Percentiles rank a stretch among this genome's conserved stretches.
phyloP scores from a whole-genome alignment of 164 flowering plant species.

The Cinnamomum micranthum region DNA sequence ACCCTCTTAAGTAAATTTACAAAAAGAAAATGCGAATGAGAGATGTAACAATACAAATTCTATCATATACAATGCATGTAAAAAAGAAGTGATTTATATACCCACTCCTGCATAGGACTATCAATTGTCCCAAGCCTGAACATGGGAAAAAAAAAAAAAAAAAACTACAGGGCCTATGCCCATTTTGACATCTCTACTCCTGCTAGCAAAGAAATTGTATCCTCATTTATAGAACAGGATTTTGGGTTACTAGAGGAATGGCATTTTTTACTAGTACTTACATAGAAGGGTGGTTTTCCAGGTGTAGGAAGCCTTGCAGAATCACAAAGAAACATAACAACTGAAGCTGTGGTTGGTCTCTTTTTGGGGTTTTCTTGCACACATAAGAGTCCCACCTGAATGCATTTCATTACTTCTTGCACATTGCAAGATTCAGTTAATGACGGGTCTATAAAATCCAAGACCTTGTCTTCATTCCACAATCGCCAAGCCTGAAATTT shows the following conservation, averaged over 20 bases:
- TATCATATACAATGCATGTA: too few species aligned
- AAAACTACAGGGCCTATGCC: too few species aligned
- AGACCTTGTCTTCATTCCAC: background rate
- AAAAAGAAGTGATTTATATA: too few species aligned
- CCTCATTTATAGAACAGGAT: background rate
- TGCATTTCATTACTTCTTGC: background rate
- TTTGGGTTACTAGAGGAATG: background rate
- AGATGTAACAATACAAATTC: too few species aligned
- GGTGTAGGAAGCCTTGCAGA: background rate
- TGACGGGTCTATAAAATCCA: background rate
- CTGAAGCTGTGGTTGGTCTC: constrained; percentile 6
- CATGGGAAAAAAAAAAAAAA: too few species aligned
- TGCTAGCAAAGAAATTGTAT: background rate
- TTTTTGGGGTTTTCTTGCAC: constrained; percentile 1
- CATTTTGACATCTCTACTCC: too few species aligned
- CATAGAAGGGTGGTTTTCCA: background rate
- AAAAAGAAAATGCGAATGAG: too few species aligned
- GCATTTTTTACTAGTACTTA: background rate
- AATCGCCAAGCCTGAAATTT: background rate
- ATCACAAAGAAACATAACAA: background rate
- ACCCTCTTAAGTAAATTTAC: too few species aligned
- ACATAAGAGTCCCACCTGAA: background rate
- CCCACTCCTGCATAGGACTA: too few species aligned
- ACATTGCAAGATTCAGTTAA: background rate
- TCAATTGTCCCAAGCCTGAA: too few species aligned